These are phyloP conservation scores for Solanum ossicruentum DNA, from an alignment of 257 asterid species.

Conservation along the genomic window DNA sequence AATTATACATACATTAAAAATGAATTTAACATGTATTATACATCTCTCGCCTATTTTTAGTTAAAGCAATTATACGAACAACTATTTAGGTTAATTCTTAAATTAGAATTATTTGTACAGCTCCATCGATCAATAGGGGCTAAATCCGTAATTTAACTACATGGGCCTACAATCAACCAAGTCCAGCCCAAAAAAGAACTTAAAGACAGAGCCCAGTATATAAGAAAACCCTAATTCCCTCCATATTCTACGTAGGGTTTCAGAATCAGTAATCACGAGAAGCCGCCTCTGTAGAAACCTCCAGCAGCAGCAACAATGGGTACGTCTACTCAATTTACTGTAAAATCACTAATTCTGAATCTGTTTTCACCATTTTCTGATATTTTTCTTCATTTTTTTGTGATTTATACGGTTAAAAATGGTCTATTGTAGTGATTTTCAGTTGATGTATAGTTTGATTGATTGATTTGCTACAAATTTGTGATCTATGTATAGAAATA, in stretches of 20 bases:
- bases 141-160: not conserved
- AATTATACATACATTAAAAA: not conserved
- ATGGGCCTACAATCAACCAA: not conserved
- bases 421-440: not conserved
- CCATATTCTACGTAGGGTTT: not conserved
- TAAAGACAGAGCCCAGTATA: not conserved
- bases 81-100: not conserved
- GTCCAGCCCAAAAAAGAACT: not conserved
- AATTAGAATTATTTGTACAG: not conserved
- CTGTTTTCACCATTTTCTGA: not conserved
- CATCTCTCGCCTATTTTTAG: not conserved
- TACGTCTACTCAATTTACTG: not conserved
- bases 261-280: not conserved
- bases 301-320: slow-evolving; percentile 1
- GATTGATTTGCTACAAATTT: not conserved
- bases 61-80: not conserved
- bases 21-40: not conserved
- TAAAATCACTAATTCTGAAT: not conserved
- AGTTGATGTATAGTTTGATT: not conserved
- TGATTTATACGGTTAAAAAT: not conserved
- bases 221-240: not conserved
- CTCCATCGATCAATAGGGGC: not conserved
- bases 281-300: not conserved
- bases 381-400: not conserved
- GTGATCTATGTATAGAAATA: not conserved